Conservation (phyloP, 805 yeast genomes). For the Metschnikowia gelsemii region DNA sequence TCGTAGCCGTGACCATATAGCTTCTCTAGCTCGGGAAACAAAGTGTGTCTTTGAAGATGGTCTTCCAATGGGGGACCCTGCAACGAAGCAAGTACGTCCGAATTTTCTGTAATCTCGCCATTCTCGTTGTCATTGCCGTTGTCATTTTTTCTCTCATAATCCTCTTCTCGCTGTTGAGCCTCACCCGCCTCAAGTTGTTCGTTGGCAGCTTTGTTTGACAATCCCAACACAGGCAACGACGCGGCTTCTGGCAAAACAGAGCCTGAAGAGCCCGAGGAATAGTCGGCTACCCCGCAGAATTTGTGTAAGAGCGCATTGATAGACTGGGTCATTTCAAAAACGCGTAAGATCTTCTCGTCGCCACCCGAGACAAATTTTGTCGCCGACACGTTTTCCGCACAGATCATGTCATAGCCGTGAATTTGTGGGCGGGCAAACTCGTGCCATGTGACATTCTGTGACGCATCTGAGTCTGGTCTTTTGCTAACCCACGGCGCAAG, state of each 20-base stretch:
- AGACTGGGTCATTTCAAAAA: conserved; percentile 83
- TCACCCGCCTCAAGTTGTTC: conserved; percentile 45
- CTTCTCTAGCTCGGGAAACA: conserved; percentile 95
- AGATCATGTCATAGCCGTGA: conserved; percentile 95
- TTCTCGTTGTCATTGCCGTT: too few relatives aligned
- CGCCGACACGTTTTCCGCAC: conserved; percentile 59
- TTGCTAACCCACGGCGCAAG: conserved; percentile 59
- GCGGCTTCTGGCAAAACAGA: conserved; percentile 73
- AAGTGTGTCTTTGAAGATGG: conserved; percentile 82
- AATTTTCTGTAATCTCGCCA: conserved; percentile 47
- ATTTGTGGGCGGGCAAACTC: conserved; percentile 97
- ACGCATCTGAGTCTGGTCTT: conserved; percentile 17
- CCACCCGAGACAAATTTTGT: conserved; percentile 86
- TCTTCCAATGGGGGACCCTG: conserved; percentile 71
- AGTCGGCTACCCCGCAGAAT: conserved; percentile 46
- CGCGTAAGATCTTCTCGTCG: conserved; percentile 88
- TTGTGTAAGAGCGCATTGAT: conserved; percentile 61
- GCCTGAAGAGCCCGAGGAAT: conserved; percentile 22
- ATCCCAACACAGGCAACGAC: conserved; percentile 86
- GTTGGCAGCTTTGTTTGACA: conserved; percentile 82
- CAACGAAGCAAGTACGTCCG: conserved; percentile 49
- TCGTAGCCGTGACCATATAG: conserved; percentile 98
- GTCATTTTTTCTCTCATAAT: conserved; percentile 33
- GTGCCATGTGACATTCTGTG: conserved; percentile 55
- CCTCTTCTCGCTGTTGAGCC: conserved; percentile 38